phyloP scores from a whole-genome alignment of 257 asterid species.

The Henckelia pumila region DNA sequence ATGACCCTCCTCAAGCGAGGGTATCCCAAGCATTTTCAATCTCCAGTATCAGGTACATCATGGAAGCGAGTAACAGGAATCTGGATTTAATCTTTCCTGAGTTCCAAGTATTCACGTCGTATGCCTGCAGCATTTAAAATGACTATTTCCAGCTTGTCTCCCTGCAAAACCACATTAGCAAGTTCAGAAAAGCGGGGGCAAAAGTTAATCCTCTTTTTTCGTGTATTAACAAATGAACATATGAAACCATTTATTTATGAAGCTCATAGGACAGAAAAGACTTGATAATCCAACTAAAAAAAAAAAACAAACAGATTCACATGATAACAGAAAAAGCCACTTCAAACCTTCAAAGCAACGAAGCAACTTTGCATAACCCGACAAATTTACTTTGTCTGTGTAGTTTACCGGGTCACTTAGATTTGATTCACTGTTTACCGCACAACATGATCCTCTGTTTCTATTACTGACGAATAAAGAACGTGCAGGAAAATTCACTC shows the following conservation, averaged over 20 bases:
- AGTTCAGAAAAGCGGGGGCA: constrained; percentile 21
- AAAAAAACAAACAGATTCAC: neutral
- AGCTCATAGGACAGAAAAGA: neutral
- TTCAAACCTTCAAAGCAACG: neutral
- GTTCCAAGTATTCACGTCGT: constrained; percentile 65
- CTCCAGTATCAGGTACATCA: constrained; percentile 17
- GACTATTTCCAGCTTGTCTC: constrained; percentile 74
- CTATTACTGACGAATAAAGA: neutral
- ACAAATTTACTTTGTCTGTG: no score
- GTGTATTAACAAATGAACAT: neutral
- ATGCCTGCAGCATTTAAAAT: constrained; percentile 58
- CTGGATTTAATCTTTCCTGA: constrained; percentile 55
- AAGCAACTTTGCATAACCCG: neutral
- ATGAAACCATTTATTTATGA: neutral
- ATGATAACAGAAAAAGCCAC: neutral
- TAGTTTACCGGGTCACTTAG: neutral
- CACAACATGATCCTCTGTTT: neutral
- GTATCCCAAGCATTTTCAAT: constrained; percentile 4
- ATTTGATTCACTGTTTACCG: neutral
- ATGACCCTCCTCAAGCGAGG: constrained; percentile 13
- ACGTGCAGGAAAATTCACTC: neutral
- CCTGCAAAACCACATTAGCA: constrained; percentile 38
- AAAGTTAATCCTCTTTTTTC: neutral
- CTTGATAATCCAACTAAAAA: neutral
- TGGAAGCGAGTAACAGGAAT: constrained; percentile 12